These are phyloP conservation scores for Coemansia sp. DNA, from an alignment of 192 early-diverging fungal species.

Conservation along the genomic window DNA sequence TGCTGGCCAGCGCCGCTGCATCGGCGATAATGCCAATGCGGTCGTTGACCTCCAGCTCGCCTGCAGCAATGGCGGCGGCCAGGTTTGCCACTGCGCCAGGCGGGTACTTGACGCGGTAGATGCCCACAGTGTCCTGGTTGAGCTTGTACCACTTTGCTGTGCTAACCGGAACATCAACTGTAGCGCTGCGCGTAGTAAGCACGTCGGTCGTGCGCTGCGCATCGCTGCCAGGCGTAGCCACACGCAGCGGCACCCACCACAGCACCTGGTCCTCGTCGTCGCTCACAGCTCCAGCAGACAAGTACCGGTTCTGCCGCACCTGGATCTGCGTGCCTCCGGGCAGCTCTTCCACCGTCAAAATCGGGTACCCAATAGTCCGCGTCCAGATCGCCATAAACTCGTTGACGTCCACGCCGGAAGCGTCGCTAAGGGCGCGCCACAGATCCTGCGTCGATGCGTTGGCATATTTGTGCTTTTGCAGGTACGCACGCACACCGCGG, in stretches of 20 bases:
- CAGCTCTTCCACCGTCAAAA: conserved; percentile 60
- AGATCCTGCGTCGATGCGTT: conserved; percentile 74
- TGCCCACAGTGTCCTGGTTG: conserved; percentile 74
- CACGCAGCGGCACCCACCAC: conserved; percentile 67
- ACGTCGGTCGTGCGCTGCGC: neutral
- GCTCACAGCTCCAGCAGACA: conserved; percentile 58
- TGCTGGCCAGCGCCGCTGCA: conserved; percentile 69
- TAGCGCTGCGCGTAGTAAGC: conserved; percentile 44
- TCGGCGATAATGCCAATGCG: conserved; percentile 83
- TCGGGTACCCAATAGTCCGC: conserved; percentile 61
- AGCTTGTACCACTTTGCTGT: conserved; percentile 73
- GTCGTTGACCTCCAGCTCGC: conserved; percentile 69
- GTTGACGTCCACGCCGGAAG: conserved; percentile 63
- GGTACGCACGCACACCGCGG: conserved; percentile 57
- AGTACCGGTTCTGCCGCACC: conserved; percentile 65
- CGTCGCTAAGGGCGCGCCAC: conserved; percentile 65
- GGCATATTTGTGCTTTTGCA: conserved; percentile 65
- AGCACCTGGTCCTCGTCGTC: conserved; percentile 60
- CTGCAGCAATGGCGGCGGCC: conserved; percentile 53
- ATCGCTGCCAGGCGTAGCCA: conserved; percentile 51
- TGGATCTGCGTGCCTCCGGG: conserved; percentile 44
- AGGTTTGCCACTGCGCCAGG: conserved; percentile 53
- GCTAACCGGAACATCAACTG: conserved; percentile 33
- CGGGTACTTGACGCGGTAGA: conserved; percentile 85
- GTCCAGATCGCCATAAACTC: conserved; percentile 77